Conservation (phyloP, 345 rosid species). For the Aegle marmelos region DNA sequence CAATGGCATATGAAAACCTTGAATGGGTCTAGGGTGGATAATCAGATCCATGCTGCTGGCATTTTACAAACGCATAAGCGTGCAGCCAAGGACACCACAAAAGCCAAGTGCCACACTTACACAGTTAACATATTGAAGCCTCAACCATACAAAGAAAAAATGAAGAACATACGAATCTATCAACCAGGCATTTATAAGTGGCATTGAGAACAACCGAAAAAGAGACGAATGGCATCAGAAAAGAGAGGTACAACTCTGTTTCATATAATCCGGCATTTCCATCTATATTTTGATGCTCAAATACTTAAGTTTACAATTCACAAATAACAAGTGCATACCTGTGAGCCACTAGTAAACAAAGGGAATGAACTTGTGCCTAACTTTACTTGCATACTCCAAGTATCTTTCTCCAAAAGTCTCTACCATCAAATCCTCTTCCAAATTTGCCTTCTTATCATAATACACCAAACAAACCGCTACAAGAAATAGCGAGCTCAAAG, state of each 20-base stretch:
- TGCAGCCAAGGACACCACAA: neutral
- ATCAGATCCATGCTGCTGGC: neutral
- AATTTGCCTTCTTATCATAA: slow-evolving; percentile 64
- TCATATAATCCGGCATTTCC: neutral
- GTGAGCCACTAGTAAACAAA: slow-evolving; percentile 51
- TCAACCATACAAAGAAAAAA: neutral
- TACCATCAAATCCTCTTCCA: slow-evolving; percentile 73
- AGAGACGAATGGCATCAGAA: neutral
- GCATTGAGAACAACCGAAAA: neutral
- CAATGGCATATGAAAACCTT: neutral
- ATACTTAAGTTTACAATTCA: slow-evolving; percentile 18
- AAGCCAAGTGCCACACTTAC: neutral
- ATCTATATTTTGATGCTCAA: slow-evolving; percentile 5
- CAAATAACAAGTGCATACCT: slow-evolving; percentile 35
- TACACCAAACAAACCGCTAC: slow-evolving; percentile 61
- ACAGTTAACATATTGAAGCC: slow-evolving; percentile 10
- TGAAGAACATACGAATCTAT: neutral
- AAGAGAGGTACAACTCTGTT: neutral
- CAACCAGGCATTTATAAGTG: neutral
- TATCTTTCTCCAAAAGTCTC: slow-evolving; percentile 72
- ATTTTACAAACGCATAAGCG: neutral
- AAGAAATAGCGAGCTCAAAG: slow-evolving; percentile 64
- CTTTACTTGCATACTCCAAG: slow-evolving; percentile 62
- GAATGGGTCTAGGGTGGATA: neutral
- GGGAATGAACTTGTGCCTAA: slow-evolving; percentile 78